A percentile compares a stretch with the other conserved stretches of the same genome.
Evolutionary conservation across 257 asterid species (phyloP).

Genomic region (Ajuga chamaepitys): DNA sequence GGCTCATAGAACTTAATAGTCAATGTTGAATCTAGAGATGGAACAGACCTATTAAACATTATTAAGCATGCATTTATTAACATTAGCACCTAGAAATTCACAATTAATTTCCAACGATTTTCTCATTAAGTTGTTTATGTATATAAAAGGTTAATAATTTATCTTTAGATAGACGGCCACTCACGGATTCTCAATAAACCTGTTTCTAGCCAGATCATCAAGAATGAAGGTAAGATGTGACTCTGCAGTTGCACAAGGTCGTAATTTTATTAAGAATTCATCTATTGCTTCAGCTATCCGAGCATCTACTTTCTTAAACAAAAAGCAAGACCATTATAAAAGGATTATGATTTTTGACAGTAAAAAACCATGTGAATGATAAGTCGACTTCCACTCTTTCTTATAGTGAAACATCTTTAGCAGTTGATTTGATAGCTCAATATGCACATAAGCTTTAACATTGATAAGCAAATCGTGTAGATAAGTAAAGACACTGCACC

Average conservation of each 20-base stretch:
- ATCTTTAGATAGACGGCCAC: constrained; percentile 28
- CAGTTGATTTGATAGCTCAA: too few relatives aligned
- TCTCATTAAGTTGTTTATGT: neutral
- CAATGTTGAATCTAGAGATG: constrained; percentile 80
- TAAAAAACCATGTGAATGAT: constrained; percentile 9
- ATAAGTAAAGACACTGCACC: too few relatives aligned
- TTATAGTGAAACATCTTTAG: constrained; percentile 17
- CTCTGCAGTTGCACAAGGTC: constrained; percentile 73
- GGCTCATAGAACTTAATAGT: constrained; percentile 75
- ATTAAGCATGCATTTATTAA: neutral
- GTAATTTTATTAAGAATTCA: constrained; percentile 62
- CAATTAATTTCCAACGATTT: neutral
- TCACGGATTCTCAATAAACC: constrained; percentile 95
- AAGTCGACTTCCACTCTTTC: constrained; percentile 75
- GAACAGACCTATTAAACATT: constrained; percentile 53
- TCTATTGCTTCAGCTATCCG: constrained; percentile 81
- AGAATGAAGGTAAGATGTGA: constrained; percentile 64
- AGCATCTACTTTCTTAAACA: constrained; percentile 71
- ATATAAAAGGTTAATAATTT: neutral
- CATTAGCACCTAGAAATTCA: neutral
- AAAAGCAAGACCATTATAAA: constrained; percentile 2
- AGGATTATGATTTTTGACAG: neutral
- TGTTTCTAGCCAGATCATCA: constrained; percentile 97
- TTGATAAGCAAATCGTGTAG: too few relatives aligned
- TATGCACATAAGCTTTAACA: too few relatives aligned